These are phyloP conservation scores for Cutaneotrichosporon sp. DNA, from an alignment of 1,284 basidiomycete species.

Conservation along the genomic window DNA sequence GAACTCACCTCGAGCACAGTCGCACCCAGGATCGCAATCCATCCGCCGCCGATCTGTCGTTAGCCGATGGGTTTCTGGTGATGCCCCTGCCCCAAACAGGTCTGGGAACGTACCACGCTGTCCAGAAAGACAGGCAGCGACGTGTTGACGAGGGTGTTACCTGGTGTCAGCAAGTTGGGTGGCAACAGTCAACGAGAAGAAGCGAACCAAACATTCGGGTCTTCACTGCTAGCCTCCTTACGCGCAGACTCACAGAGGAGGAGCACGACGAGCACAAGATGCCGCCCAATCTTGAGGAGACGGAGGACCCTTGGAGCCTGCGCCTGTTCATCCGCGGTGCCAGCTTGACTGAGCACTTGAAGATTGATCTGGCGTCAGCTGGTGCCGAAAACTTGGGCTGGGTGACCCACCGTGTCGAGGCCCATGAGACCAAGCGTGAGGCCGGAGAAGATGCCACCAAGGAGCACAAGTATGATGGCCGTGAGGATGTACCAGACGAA, in stretches of 20 bases:
- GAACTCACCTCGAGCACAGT: constrained; percentile 32
- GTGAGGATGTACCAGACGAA: constrained; percentile 42
- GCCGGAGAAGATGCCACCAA: constrained; percentile 57
- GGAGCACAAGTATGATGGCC: constrained; percentile 34
- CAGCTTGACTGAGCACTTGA: constrained; percentile 52
- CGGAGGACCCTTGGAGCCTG: constrained; percentile 55
- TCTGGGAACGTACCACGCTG: constrained; percentile 35
- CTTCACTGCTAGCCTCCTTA: neutral
- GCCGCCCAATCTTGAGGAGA: constrained; percentile 54
- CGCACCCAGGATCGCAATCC: constrained; percentile 41
- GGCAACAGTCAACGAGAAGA: neutral
- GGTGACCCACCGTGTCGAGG: constrained; percentile 47
- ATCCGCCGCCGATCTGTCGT: constrained; percentile 49
- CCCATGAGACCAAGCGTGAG: constrained; percentile 59
- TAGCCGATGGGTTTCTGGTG: neutral
- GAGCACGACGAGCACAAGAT: constrained; percentile 55
- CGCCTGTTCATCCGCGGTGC: constrained; percentile 51
- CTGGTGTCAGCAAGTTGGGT: constrained; percentile 27
- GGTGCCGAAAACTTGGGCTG: neutral
- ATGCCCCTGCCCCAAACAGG: neutral
- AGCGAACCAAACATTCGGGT: neutral
- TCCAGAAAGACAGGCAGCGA: constrained; percentile 58
- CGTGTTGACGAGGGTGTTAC: constrained; percentile 58
- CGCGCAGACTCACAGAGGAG: constrained; percentile 44
- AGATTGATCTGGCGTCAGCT: constrained; percentile 40